Base-by-base conservation (phyloP, 352 stramenopile genomes). In the Pythium oligandrum region DNA sequence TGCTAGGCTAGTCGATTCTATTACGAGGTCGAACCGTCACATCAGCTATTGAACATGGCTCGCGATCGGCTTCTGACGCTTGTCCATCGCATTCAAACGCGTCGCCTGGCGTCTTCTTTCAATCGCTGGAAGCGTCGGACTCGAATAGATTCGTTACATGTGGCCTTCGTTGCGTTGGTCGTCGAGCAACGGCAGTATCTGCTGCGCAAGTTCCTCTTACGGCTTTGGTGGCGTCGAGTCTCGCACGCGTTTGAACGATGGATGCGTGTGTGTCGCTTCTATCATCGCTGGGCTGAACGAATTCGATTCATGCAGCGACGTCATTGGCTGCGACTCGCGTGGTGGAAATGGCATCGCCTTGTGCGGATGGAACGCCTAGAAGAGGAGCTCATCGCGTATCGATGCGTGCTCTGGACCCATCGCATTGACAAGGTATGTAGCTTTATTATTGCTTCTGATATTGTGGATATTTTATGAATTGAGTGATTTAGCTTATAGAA, bases 201-300 rank as follows among this genome's bases (percentile, higher is more conserved):
- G 33, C 30, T 61, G 47, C 54, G 54, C 3, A 61, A 55, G 35
- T 47, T 61, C 10, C 17, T 61, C 6, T 26, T 61, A 0, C n/a
- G 33, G 31, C 31, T 10, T 3, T 52, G 48, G 17, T 61, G 54
- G 54, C 46, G 40, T n/a, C 31, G 11, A 17, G 30, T 55, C 3
- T 17, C 34, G 5, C 10, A 34, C 12, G 47, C 54, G 34, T 51
- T 55, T 34, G 10, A 17, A 30, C 39, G 26, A 1, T 61, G 54
- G 54, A 2, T 26, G 12, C 32, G 36, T 5, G 32, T 49, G 3
- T 51, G 43, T 46, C 42, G 47, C 3, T 44, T 17, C 31, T 55
- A 44, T 9, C 7, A 12, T 8, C 0, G 7, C 7, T 12, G 7
- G 12, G 38, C 7, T 42, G 1, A 8, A 42, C 38, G 38, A 12